Conservation (phyloP, 176 grass and related monocot genomes). For the Aechmea fasciata region DNA sequence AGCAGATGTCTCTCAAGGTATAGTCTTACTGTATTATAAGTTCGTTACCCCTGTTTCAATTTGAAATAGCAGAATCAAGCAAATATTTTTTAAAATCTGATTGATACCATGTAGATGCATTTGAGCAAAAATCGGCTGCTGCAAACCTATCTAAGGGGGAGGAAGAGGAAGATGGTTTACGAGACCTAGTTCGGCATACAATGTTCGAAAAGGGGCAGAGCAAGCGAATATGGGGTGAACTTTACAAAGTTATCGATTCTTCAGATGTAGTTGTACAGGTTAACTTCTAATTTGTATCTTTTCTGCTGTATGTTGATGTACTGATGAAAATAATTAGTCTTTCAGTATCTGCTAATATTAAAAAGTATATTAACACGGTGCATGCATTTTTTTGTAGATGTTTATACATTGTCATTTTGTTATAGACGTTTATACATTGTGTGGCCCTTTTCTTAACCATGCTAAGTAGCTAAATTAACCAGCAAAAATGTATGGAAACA, state of each 20-base stretch:
- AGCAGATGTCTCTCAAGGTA: slow-evolving; percentile 83
- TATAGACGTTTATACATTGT: too few species aligned
- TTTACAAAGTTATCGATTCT: slow-evolving; percentile 95
- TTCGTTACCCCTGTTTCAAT: not conserved
- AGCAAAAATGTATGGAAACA: too few species aligned
- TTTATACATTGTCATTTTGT: too few species aligned
- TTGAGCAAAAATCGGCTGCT: slow-evolving; percentile 59
- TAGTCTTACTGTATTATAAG: too few species aligned
- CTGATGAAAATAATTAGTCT: not conserved
- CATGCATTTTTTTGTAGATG: too few species aligned
- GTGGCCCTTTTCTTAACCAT: too few species aligned
- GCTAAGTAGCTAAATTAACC: too few species aligned
- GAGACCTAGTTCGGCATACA: slow-evolving; percentile 85
- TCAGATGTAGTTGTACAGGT: slow-evolving; percentile 95
- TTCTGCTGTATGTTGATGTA: not conserved
- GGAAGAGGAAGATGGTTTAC: slow-evolving; percentile 75
- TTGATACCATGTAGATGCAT: slow-evolving; percentile 41
- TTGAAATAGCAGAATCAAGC: not conserved
- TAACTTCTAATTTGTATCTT: not conserved
- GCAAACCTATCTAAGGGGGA: slow-evolving; percentile 48
- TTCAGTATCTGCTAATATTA: not conserved
- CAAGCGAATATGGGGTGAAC: slow-evolving; percentile 97
- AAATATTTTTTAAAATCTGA: not conserved
- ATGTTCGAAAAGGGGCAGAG: slow-evolving; percentile 99
- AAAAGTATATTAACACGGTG: too few species aligned